Base-by-base conservation (phyloP, 257 asterid genomes). In the Thymus mandschuricus region DNA sequence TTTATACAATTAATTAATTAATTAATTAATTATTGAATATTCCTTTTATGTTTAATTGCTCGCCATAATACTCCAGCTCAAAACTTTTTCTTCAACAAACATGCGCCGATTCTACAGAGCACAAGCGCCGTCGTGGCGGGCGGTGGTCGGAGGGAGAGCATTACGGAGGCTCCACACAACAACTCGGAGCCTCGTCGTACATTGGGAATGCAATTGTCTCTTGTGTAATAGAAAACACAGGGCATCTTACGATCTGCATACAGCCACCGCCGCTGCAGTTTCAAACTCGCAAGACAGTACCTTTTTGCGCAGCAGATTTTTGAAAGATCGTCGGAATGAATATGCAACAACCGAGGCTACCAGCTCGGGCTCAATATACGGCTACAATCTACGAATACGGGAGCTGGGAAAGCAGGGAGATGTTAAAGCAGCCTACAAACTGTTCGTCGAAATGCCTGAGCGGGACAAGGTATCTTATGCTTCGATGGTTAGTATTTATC, bases 391-490 rank as follows among this genome's bases (percentile, higher is more conserved):
- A 31, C 77, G 73, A 49, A 78, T 85, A 69, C 69, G 69, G 44
- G 75, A 66, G 21, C 34, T 86, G 66, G 84, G 89, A 13, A 84
- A 78, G 72, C 77, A 27, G 63, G 89, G 85, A 34, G 68, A 82
- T 55, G 79, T 83, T 38, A 8, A 21, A 7, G 83, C 73, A 52
- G 89, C 94, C 12, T 72, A 87, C 8, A 52, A 64, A 12, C 1
- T 85, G 77, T 85, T 87, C 61, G 83, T 80, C 30, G 77, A 54
- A 38, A 87, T 87, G 89, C 84, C 86, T 30, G 82, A 83, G 10
- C 71, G 86, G 28, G 89, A 85, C 64, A 65, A 46, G 51, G 87
- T 76, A 29, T 78, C 94, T 10, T 83, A 81, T 79, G 80, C 84
- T 57, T 81, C 89, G 21, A 82, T 86, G 86, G 61, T 86, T 10